phyloP scores from a whole-genome alignment of 768 basidiomycete species.

The Russula earlei region DNA sequence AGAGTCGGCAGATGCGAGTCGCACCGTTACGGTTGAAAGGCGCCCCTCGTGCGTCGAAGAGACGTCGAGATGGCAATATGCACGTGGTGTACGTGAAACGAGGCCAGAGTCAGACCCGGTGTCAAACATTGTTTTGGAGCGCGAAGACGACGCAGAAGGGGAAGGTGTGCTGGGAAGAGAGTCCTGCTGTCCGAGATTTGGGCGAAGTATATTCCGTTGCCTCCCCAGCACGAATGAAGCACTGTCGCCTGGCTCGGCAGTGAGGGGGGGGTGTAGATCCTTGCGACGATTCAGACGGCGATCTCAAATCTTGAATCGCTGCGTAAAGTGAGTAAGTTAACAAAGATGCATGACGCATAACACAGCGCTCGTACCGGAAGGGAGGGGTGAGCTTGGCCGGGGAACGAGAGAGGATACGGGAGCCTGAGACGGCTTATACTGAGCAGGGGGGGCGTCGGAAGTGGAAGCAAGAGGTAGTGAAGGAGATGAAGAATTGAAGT shows the following conservation, averaged over 20 bases:
- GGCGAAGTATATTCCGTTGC: neutral
- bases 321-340: neutral
- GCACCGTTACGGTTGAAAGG: neutral
- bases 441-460: neutral
- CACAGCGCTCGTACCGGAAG: neutral
- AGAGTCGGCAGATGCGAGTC: slow-evolving; percentile 11
- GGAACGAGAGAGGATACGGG: neutral
- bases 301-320: neutral
- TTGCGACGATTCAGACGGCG: neutral
- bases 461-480: neutral
- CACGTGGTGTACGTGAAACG: neutral
- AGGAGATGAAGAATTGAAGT: neutral
- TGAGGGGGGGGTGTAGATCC: neutral
- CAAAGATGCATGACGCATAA: neutral
- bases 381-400: neutral
- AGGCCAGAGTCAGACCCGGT: slow-evolving; percentile 14
- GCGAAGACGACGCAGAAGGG: neutral
- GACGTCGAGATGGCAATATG: neutral
- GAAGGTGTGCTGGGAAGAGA: neutral
- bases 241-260: neutral
- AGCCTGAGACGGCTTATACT: neutral
- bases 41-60: neutral
- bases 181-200: neutral
- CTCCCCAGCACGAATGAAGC: neutral
- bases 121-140: neutral